phyloP scores from a whole-genome alignment of 1,284 basidiomycete species.

The Inonotus hispidus region DNA sequence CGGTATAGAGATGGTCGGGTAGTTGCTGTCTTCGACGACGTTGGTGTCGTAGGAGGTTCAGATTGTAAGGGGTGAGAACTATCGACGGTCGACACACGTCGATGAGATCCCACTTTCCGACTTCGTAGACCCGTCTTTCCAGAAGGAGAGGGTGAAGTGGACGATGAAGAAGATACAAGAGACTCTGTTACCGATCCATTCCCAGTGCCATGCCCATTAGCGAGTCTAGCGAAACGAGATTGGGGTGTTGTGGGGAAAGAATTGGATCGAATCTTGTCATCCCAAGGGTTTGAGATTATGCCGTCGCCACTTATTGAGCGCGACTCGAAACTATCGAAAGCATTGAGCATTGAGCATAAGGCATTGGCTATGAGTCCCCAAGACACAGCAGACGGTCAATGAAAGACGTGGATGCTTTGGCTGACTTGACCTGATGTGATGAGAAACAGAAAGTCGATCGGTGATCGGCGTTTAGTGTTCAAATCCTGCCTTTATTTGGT shows the following conservation, averaged over 20 bases:
- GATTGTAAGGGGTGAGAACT: conserved; percentile 13
- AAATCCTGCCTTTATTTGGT: background rate
- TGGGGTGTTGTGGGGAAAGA: background rate
- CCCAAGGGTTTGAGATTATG: background rate
- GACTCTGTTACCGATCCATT: background rate
- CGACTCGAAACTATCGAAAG: background rate
- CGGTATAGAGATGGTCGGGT: conserved; percentile 10
- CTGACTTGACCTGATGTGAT: background rate
- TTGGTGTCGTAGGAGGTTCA: background rate
- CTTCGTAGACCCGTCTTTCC: conserved; percentile 7
- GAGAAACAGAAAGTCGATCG: background rate
- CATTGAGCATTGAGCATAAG: conserved; percentile 16
- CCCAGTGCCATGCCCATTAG: background rate
- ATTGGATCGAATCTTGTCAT: background rate
- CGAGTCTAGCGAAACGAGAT: background rate
- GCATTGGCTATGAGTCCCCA: background rate
- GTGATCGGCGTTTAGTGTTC: background rate
- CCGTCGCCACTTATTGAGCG: background rate
- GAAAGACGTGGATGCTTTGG: background rate
- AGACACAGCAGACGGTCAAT: background rate
- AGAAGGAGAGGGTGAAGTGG: background rate
- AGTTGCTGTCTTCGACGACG: background rate
- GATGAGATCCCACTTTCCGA: conserved; percentile 5
- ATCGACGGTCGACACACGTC: conserved; percentile 6
- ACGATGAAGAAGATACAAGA: background rate